Evolutionary conservation across 2,329 filamentous ascomycete species (phyloP).

Genomic region (Aspergillus awamori): DNA sequence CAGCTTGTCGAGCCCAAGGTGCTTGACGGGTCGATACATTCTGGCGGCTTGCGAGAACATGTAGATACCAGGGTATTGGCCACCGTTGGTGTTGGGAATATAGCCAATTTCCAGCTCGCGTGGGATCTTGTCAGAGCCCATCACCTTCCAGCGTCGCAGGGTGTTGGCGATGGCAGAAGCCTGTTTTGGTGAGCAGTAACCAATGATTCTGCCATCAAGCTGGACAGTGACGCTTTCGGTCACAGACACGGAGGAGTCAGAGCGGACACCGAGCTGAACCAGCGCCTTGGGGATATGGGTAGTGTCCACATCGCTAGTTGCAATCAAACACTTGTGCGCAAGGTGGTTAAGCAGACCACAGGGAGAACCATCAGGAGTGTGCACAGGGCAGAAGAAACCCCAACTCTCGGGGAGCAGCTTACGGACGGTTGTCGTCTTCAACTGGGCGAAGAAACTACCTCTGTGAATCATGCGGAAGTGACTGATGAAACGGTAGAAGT

Average conservation of each 20-base stretch:
- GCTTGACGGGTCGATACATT: constrained; percentile 91
- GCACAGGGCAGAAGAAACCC: constrained; percentile 96
- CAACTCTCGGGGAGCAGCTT: constrained; percentile 95
- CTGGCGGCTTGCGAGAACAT: constrained; percentile 83
- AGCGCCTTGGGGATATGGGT: constrained; percentile 74
- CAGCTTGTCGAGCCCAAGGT: constrained; percentile 79
- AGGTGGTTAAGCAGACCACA: constrained; percentile 95
- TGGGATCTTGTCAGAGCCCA: constrained; percentile 78
- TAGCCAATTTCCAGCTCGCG: constrained; percentile 87
- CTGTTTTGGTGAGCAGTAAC: constrained; percentile 85
- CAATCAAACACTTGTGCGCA: constrained; percentile 89
- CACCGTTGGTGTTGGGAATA: constrained; percentile 81
- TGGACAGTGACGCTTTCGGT: constrained; percentile 86
- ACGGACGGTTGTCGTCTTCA: constrained; percentile 95
- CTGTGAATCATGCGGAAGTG: constrained; percentile 99
- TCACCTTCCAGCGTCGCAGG: constrained; percentile 92
- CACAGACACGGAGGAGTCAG: constrained; percentile 74
- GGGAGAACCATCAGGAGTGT: constrained; percentile 93
- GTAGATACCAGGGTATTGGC: constrained; percentile 96
- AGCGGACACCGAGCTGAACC: constrained; percentile 76
- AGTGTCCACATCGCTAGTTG: constrained; percentile 73
- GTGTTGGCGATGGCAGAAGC: constrained; percentile 81
- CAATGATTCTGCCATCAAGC: constrained; percentile 85
- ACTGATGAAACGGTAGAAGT: constrained; percentile 97
- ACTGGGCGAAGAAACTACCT: constrained; percentile 96